These are phyloP conservation scores for Eimeria necatrix DNA, from an alignment of 169 alveolate genomes.

Conservation along the genomic window DNA sequence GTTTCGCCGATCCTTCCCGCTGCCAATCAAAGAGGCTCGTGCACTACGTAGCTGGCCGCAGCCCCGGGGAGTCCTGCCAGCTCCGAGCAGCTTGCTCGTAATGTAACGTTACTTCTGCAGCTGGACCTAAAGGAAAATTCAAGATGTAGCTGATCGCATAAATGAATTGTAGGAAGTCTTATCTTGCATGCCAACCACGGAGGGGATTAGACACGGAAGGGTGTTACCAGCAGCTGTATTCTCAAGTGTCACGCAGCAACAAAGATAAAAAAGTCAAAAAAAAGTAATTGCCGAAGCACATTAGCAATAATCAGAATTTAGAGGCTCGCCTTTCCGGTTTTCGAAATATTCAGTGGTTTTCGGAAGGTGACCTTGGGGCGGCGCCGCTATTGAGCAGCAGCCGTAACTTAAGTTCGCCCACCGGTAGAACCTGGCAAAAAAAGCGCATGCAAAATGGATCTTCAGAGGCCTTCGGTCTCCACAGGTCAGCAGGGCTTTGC, in stretches of 20 bases:
- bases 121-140: too few relatives aligned
- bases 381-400: slow-evolving; percentile 12
- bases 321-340: too few relatives aligned
- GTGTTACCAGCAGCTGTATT: slow-evolving; percentile 15
- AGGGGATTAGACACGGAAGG: background rate
- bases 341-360: background rate
- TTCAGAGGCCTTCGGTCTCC: slow-evolving; percentile 52
- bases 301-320: background rate
- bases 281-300: background rate
- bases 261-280: background rate
- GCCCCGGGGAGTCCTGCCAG: background rate
- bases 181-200: background rate
- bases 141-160: too few relatives aligned
- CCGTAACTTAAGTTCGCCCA: background rate
- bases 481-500: slow-evolving; percentile 37
- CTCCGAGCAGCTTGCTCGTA: too few relatives aligned
- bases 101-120: too few relatives aligned
- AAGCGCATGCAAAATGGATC: slow-evolving; percentile 3
- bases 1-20: background rate
- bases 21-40: slow-evolving; percentile 50
- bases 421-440: background rate
- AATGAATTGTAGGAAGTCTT: background rate
- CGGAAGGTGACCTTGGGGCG: slow-evolving; percentile 66
- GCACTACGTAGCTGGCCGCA: slow-evolving; percentile 55
- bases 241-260: background rate